Evolutionary conservation across 805 yeast genomes (phyloP).

Genomic region (Saccharomycopsis javanensis): DNA sequence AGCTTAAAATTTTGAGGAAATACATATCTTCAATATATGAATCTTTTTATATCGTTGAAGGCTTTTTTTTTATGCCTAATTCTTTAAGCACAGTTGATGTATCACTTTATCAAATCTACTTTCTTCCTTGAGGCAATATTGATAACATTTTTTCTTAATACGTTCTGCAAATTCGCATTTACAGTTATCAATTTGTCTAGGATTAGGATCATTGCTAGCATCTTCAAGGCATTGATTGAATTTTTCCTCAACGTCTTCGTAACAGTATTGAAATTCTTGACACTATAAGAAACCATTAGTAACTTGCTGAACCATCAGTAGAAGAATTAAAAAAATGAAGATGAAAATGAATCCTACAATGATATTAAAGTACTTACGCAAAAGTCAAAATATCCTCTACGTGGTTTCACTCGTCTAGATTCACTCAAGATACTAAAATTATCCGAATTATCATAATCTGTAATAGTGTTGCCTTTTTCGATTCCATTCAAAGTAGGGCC

Average conservation of each 20-base stretch:
- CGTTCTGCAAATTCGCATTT: slow-evolving; percentile 8
- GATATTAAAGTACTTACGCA: slow-evolving; percentile 3
- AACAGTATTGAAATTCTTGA: slow-evolving; percentile 9
- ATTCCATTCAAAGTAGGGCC: not conserved
- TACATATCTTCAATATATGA: not conserved
- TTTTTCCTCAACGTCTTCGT: slow-evolving; percentile 5
- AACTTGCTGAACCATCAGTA: too few species aligned
- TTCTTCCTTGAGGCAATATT: not conserved
- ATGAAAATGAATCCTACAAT: not conserved
- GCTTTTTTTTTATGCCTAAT: not conserved
- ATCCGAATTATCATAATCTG: slow-evolving; percentile 13
- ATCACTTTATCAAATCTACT: not conserved
- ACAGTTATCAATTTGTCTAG: not conserved
- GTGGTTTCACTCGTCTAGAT: not conserved
- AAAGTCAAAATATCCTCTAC: slow-evolving; percentile 3
- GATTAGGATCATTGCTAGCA: not conserved
- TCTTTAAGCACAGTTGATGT: not conserved
- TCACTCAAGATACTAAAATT: slow-evolving; percentile 3
- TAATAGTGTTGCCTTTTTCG: not conserved
- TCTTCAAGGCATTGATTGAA: slow-evolving; percentile 2
- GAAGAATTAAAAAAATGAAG: not conserved
- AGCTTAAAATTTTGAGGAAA: too few species aligned
- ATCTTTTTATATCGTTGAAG: not conserved
- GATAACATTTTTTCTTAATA: not conserved
- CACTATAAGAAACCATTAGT: not conserved